Percentiles rank a stretch among this genome's conserved stretches.
Conservation (phyloP, 2,329 filamentous ascomycete species). For the Tricladium varicosporioides region DNA sequence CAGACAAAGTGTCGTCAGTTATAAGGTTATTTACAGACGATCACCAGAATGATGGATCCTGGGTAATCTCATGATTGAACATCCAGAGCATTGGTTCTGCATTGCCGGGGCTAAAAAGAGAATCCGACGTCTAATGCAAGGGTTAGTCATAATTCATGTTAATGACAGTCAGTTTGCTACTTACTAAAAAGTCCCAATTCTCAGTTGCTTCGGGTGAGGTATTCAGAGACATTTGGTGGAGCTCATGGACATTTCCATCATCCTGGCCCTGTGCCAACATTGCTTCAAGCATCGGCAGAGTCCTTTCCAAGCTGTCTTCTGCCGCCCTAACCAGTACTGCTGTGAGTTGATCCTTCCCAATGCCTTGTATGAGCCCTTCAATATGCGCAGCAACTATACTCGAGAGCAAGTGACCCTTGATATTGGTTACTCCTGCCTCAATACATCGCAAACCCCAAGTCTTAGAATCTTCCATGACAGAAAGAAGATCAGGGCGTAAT, state of each 20-base stretch:
- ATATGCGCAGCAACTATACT: conserved; percentile 42
- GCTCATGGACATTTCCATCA: conserved; percentile 9
- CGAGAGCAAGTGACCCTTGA: conserved; percentile 39
- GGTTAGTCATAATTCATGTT: conserved; percentile 5
- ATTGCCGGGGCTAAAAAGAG: conserved; percentile 28
- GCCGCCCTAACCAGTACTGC: conserved; percentile 38
- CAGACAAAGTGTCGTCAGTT: too few species aligned
- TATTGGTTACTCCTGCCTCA: conserved; percentile 43
- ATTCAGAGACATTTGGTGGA: conserved; percentile 26
- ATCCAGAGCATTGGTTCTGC: conserved; percentile 22
- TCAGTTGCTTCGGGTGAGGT: conserved; percentile 31
- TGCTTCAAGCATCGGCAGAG: conserved; percentile 37
- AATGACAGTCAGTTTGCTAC: conserved; percentile 14
- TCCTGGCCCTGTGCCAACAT: conserved; percentile 23
- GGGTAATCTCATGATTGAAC: conserved; percentile 15
- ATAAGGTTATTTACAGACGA: too few species aligned
- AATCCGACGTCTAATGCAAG: conserved; percentile 31
- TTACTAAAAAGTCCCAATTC: conserved; percentile 45
- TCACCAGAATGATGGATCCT: conserved; percentile 12
- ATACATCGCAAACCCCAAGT: conserved; percentile 37
- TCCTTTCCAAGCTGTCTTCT: conserved; percentile 36
- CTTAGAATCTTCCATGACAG: conserved; percentile 41
- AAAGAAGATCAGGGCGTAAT: conserved; percentile 42
- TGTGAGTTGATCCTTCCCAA: conserved; percentile 36
- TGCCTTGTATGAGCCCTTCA: conserved; percentile 39